Base-by-base conservation (phyloP, 768 basidiomycete species). In the Leucosporidium yakuticum region DNA sequence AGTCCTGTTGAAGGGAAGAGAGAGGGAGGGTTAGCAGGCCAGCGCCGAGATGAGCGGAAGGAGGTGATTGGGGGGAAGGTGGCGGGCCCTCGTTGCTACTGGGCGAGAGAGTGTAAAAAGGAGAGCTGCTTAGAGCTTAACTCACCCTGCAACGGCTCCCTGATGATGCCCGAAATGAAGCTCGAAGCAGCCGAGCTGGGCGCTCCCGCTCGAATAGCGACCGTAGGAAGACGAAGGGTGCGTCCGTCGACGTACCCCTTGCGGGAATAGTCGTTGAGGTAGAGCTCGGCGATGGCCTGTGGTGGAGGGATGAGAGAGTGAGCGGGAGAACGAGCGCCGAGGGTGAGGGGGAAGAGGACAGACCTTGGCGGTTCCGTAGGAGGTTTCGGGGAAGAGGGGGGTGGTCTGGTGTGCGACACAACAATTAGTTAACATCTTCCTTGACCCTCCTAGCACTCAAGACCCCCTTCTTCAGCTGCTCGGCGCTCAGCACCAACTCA, bases 231-330 rank as follows among this genome's bases (percentile, higher is more conserved):
- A 55, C 85, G 84, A 34, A 86, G 77, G 70, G 85, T 83, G 44
- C 84, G 82, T 25, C 84, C 85, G 70, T 86, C 84, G 53, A 85
- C 76, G 68, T 83, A 84, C 15, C 84, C 84, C 29, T 84, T 79
- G 48, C 85, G 81, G 15, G 84, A 80, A 75, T 83, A 86, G 73
- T 86, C 85, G 78, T 85, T 85, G 62, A 85, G 80, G 61, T 85
- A 77, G 44, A 85, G 77, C 77, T 86, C 85, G 19, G 82, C 80
- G 23, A 82, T 79, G 67, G 85, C 81, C 39, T 44, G 14, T 44
- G 14, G 34, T 5, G 12, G 11, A 15, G 8, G 39, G 14, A 15
- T 9, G 39, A 44, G 14, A 15, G 39, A 3, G 14, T 44, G 8
- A 44, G 39, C 14, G 11, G 17, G 39, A 2, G 39, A 44, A 15